Conservation (phyloP, 305 asterid genomes). For the Fraxinus angustifolia region DNA sequence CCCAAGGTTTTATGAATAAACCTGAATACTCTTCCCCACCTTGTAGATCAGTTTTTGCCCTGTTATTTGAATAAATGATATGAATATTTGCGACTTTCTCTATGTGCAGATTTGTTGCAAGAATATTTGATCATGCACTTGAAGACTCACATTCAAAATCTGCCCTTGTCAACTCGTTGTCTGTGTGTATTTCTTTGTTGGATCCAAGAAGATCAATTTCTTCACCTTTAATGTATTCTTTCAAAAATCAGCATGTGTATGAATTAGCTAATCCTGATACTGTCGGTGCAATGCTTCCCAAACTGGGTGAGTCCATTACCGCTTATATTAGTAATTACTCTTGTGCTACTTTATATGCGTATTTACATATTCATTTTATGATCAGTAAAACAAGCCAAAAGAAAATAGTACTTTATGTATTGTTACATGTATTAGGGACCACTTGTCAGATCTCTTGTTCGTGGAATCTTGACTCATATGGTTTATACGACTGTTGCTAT, state of each 20-base stretch:
- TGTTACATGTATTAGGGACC: neutral
- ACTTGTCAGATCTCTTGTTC: neutral
- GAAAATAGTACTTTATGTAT: neutral
- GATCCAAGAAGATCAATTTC: constrained; percentile 88
- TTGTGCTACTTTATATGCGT: neutral
- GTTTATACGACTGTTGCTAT: neutral
- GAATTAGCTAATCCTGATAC: constrained; percentile 86
- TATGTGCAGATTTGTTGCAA: constrained; percentile 73
- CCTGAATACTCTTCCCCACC: neutral
- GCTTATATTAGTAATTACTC: constrained; percentile 11
- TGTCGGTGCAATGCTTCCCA: constrained; percentile 90
- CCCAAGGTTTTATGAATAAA: constrained; percentile 47
- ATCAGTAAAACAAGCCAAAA: neutral
- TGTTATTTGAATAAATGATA: neutral
- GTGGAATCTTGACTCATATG: neutral
- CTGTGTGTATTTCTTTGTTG: constrained; percentile 85
- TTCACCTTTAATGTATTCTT: constrained; percentile 64
- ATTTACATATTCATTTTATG: neutral
- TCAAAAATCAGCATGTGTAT: constrained; percentile 70
- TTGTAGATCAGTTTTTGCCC: neutral
- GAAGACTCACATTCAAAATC: constrained; percentile 79
- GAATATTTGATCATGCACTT: constrained; percentile 84
- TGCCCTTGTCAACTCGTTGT: constrained; percentile 74
- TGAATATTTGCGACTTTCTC: constrained; percentile 20
- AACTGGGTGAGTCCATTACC: constrained; percentile 55